phyloP scores from a whole-genome alignment of 225 moss, liverwort and hornwort genomes.

The Pleurozium schreberi region DNA sequence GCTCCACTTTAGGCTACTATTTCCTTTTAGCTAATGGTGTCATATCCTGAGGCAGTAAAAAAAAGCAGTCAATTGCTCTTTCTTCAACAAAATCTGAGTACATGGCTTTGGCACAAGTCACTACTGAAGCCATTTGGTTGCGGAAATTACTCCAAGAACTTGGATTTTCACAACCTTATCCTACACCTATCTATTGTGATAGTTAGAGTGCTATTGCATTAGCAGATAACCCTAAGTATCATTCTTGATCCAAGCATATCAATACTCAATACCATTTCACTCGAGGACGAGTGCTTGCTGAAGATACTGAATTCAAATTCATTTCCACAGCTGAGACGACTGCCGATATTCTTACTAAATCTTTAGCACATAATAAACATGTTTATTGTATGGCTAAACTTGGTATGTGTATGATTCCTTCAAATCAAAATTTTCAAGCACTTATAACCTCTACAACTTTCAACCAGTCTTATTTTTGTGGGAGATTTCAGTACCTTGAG shows the following conservation, averaged over 20 bases:
- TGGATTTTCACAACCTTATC: not conserved
- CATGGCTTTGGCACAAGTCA: not conserved
- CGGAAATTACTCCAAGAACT: not conserved
- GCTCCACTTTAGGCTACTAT: not conserved
- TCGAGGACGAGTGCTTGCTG: not conserved
- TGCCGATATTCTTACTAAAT: not conserved
- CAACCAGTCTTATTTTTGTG: not conserved
- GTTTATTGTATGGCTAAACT: not conserved
- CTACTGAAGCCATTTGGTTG: not conserved
- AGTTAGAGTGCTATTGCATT: not conserved
- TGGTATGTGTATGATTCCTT: not conserved
- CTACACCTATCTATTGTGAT: not conserved
- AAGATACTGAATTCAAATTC: not conserved
- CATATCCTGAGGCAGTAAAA: not conserved
- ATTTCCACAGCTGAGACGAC: not conserved
- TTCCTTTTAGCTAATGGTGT: fast-evolving
- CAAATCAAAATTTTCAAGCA: not conserved
- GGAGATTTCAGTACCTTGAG: not conserved
- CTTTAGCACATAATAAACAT: not conserved
- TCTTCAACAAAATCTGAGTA: not conserved
- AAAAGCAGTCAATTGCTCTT: not conserved
- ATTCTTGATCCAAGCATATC: not conserved
- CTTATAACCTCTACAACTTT: not conserved
- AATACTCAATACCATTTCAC: not conserved
- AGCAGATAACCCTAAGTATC: not conserved